Evolutionary conservation across 441 rosid species (phyloP).

Genomic region (Bocquillonia castaneifolia): DNA sequence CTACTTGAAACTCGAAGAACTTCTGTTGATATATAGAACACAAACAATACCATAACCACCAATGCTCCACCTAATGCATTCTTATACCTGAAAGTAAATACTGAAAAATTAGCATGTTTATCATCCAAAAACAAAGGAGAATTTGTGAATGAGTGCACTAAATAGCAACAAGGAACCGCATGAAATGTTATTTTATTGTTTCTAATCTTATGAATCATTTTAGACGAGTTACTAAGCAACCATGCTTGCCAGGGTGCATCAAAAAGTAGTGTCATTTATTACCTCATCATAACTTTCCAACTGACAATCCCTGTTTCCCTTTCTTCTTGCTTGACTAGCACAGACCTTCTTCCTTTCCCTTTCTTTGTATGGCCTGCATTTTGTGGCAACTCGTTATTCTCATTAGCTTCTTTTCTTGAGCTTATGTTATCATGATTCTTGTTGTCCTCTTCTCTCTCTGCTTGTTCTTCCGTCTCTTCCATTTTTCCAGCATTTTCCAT

Average conservation of each 20-base stretch:
- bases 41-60: slow-evolving; percentile 68
- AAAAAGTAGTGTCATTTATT: slow-evolving; percentile 13
- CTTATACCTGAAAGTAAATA: slow-evolving; percentile 52
- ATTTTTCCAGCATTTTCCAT: slow-evolving; percentile 98
- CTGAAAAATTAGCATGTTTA: not conserved
- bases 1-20: slow-evolving; percentile 85
- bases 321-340: slow-evolving; percentile 89
- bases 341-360: slow-evolving; percentile 59
- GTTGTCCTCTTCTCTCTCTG: slow-evolving; percentile 21
- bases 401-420: slow-evolving; percentile 34
- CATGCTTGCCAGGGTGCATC: not conserved
- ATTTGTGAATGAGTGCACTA: not conserved
- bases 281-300: slow-evolving; percentile 92
- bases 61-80: slow-evolving; percentile 78
- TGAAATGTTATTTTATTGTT: not conserved
- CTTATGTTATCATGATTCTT: slow-evolving; percentile 26
- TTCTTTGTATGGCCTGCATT: slow-evolving; percentile 34
- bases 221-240: not conserved
- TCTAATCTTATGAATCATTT: too few species aligned
- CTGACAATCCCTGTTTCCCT: slow-evolving; percentile 84
- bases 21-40: slow-evolving; percentile 69
- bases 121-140: not conserved
- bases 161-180: not conserved
- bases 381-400: slow-evolving; percentile 30
- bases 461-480: slow-evolving; percentile 55